These are phyloP conservation scores for Phytophthora chlamydospora DNA, from an alignment of 352 stramenopile genomes.

Conservation along the genomic window DNA sequence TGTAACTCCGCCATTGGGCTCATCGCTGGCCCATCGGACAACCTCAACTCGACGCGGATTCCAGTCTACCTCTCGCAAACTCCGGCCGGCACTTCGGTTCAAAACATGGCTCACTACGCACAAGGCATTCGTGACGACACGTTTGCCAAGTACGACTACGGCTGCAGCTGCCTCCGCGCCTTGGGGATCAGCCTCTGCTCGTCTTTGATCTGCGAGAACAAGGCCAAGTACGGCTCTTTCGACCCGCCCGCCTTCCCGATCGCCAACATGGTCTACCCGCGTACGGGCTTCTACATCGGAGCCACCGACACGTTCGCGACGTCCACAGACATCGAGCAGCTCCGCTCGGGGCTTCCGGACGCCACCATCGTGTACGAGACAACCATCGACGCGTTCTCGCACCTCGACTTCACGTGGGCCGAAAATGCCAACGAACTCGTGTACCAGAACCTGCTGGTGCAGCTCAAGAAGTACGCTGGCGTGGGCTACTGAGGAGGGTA, in stretches of 20 bases:
- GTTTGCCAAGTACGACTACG: slow-evolving; percentile 62
- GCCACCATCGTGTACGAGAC: slow-evolving; percentile 49
- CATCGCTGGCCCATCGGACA: slow-evolving; percentile 44
- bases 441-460: slow-evolving; percentile 47
- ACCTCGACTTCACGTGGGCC: slow-evolving; percentile 63
- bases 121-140: slow-evolving; percentile 60
- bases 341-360: slow-evolving; percentile 35
- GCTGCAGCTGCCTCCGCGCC: slow-evolving; percentile 42
- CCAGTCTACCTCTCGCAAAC: slow-evolving; percentile 65
- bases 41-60: slow-evolving; percentile 55
- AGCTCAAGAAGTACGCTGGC: slow-evolving; percentile 51
- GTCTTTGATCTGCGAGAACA: slow-evolving; percentile 55
- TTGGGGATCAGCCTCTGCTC: slow-evolving; percentile 50
- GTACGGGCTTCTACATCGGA: slow-evolving; percentile 48
- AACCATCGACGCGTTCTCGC: slow-evolving; percentile 42
- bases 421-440: slow-evolving; percentile 45
- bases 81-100: slow-evolving; percentile 54
- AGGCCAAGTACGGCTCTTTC: slow-evolving; percentile 50
- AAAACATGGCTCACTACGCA: slow-evolving; percentile 63
- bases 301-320: slow-evolving; percentile 48
- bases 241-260: slow-evolving; percentile 37
- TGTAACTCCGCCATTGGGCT: slow-evolving; percentile 53
- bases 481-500: slow-evolving; percentile 36
- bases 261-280: slow-evolving; percentile 34
- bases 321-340: slow-evolving; percentile 36